Evolutionary conservation across 2,329 filamentous ascomycete genomes (phyloP).

Genomic region (Neonectria sp.): DNA sequence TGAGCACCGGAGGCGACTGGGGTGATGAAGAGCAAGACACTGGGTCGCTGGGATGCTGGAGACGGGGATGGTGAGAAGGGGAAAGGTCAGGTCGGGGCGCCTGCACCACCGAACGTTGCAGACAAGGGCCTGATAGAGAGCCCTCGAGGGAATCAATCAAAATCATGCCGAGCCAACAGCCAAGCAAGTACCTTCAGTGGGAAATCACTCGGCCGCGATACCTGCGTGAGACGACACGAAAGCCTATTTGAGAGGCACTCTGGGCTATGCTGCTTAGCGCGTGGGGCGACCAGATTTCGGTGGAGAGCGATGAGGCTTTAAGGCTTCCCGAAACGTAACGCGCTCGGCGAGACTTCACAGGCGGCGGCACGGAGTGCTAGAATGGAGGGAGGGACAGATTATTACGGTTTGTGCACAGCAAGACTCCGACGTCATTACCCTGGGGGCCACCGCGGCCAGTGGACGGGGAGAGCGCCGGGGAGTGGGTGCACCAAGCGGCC

Average conservation of each 20-base stretch:
- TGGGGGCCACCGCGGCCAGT: slow-evolving; percentile 2
- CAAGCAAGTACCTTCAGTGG: no score
- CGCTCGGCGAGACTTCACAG: slow-evolving; percentile 16
- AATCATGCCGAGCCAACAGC: background rate
- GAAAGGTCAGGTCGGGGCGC: no score
- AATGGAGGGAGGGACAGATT: background rate
- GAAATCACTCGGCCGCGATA: no score
- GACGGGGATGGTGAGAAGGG: no score
- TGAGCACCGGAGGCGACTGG: background rate
- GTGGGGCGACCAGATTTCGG: slow-evolving; percentile 22
- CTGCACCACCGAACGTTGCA: no score
- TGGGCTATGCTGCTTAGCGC: slow-evolving; percentile 30
- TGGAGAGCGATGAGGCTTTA: slow-evolving; percentile 27
- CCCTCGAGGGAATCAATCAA: background rate
- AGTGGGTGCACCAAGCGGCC: slow-evolving; percentile 38
- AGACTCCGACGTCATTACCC: slow-evolving; percentile 25
- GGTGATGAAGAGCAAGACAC: no score
- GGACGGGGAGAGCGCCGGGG: slow-evolving; percentile 3
- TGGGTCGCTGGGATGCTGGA: no score
- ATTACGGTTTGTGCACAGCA: background rate
- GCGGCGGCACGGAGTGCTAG: background rate
- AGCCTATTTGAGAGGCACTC: slow-evolving; percentile 28
- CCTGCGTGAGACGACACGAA: slow-evolving; percentile 25
- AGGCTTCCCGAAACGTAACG: slow-evolving; percentile 26
- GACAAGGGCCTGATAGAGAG: background rate